A percentile compares a stretch with the other conserved stretches of the same genome.
These are phyloP conservation scores for Colletotrichum cereale DNA, from an alignment of 2,329 filamentous ascomycete species.

Conservation along the genomic window DNA sequence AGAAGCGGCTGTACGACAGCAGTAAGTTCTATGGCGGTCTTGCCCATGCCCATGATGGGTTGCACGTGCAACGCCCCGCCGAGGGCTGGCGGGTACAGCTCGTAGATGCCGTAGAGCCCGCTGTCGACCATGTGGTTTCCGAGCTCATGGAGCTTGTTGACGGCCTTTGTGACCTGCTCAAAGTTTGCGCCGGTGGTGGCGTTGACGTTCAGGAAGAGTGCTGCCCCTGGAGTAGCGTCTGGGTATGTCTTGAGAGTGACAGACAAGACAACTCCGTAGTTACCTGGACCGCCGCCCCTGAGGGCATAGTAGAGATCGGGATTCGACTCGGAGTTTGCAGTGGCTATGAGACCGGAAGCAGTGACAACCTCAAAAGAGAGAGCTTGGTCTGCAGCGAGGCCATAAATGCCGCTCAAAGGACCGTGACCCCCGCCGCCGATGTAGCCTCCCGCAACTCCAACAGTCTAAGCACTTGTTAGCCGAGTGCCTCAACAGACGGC, in stretches of 20 bases:
- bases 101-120: constrained; percentile 39
- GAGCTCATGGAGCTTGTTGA: constrained; percentile 33
- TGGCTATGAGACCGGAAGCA: constrained; percentile 57
- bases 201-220: constrained; percentile 38
- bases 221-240: constrained; percentile 25
- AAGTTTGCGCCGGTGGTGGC: constrained; percentile 30
- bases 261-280: constrained; percentile 64
- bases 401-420: constrained; percentile 58
- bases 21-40: constrained; percentile 30
- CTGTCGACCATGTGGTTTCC: constrained; percentile 37
- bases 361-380: constrained; percentile 62
- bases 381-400: constrained; percentile 61
- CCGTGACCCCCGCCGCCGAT: constrained; percentile 70
- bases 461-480: constrained; percentile 51
- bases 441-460: constrained; percentile 72
- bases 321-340: constrained; percentile 58
- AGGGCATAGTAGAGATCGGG: constrained; percentile 70
- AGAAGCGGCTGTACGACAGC: constrained; percentile 33
- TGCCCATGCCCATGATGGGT: constrained; percentile 42
- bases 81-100: constrained; percentile 30
- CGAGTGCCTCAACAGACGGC: not conserved
- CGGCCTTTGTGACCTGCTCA: constrained; percentile 28
- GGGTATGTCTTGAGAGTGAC: constrained; percentile 66
- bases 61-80: constrained; percentile 39
- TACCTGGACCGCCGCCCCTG: constrained; percentile 65